Base-by-base conservation (phyloP, 495 filamentous ascomycete species). In the Podospora fimiseda region DNA sequence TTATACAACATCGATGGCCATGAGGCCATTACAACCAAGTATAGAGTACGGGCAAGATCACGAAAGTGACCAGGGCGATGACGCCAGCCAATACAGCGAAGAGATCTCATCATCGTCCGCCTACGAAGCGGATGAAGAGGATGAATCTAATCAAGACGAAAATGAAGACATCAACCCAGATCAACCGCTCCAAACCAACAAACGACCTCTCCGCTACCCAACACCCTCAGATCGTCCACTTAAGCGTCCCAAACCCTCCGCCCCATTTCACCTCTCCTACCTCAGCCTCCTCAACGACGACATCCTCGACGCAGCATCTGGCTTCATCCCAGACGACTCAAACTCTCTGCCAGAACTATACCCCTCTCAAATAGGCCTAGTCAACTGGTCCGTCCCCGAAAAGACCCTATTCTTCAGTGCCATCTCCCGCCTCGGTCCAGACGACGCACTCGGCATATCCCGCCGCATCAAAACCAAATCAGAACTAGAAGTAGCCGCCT, bases 401-500 rank as follows among this genome's bases (percentile, higher is more conserved):
- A 93, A 93, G 59, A 67, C 76, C 15, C 46, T 66, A 1, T 80
- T 95, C 48, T 95, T 90, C 65, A 67, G 75, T 5, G 73, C 77
- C 1, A 65, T 95, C 11, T 72, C 76, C 2, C 74, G 78, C 6
- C 75, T 85, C 20, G 88, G 88, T 6, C 77, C 71, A 30, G 73
- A 83, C 58, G 71, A 86, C 46, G 56, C 83, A 8, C 57, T 59
- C 6, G 78, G 72, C 6, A 85, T 96, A 47, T 76, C 90, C 0
- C 55, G 65, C 8, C 72, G 77, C 0, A 77, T 97, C 43, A 72
- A 73, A 0, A 83, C 84, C 1, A 97, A 97, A 58, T 83, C 79
- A 44, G 75, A 80, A 48, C 61, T 88, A 4, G 90, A 97, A 62
- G 82, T 93, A 5, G 74, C 74, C 15, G 77, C 83, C 46, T 90